phyloP scores from a whole-genome alignment of 2,329 filamentous ascomycete species.

The Calonectria honghensis region DNA sequence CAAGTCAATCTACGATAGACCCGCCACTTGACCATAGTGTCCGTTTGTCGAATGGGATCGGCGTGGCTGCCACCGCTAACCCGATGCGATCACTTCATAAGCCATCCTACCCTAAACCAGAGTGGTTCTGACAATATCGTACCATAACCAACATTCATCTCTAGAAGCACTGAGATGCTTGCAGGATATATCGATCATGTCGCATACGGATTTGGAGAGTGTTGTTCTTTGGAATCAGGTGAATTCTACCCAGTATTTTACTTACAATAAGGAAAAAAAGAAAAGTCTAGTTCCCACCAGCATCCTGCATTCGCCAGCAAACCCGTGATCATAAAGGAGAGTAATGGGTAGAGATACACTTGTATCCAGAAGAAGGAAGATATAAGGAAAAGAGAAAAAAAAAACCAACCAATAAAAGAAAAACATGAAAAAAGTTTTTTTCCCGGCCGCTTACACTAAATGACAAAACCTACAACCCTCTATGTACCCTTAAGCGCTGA shows the following conservation, averaged over 20 bases:
- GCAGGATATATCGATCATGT: not conserved
- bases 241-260: slow-evolving; percentile 28
- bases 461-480: not conserved
- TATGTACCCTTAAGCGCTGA: slow-evolving; percentile 12
- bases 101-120: not conserved
- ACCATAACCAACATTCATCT: not conserved
- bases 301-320: slow-evolving; percentile 36
- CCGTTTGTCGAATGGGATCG: slow-evolving; percentile 14
- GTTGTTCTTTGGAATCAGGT: slow-evolving; percentile 11
- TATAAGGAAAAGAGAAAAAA: not conserved
- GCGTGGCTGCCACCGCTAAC: slow-evolving; percentile 11
- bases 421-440: not conserved
- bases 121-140: not conserved
- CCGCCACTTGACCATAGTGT: slow-evolving; percentile 6
- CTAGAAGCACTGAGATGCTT: not conserved
- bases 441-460: slow-evolving; percentile 33
- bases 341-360: slow-evolving; percentile 20
- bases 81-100: not conserved
- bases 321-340: slow-evolving; percentile 26
- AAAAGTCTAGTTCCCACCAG: slow-evolving; percentile 5
- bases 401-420: not conserved
- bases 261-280: slow-evolving; percentile 6
- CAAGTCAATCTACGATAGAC: slow-evolving; percentile 11
- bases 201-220: not conserved
- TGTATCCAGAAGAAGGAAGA: slow-evolving; percentile 3